These are phyloP conservation scores for Colletotrichum chlorophyti DNA, from an alignment of 2,329 filamentous ascomycete genomes.

Conservation along the genomic window DNA sequence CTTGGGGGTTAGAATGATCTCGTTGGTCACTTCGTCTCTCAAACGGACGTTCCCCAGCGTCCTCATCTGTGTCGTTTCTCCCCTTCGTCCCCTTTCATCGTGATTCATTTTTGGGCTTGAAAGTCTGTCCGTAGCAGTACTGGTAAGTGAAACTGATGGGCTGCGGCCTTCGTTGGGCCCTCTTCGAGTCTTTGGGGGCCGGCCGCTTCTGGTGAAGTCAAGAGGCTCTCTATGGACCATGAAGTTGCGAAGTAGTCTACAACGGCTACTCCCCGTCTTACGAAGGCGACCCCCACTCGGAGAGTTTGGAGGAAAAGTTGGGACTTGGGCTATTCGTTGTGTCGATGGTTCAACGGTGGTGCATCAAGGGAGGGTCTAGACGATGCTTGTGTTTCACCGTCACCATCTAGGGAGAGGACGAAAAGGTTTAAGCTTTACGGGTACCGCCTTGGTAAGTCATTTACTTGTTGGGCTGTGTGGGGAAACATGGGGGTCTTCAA, in stretches of 20 bases:
- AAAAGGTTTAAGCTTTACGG: conserved; percentile 15
- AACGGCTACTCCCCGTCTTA: conserved; percentile 7
- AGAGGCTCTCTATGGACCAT: conserved; percentile 1
- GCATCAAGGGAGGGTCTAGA: conserved; percentile 5
- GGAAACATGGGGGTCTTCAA: conserved; percentile 8
- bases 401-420: background rate
- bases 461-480: conserved; percentile 10
- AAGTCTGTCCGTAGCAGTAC: background rate
- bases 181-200: conserved; percentile 1
- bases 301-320: conserved; percentile 14
- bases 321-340: conserved; percentile 8
- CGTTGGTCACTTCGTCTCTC: conserved; percentile 48
- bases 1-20: conserved; percentile 55
- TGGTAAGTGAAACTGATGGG: background rate
- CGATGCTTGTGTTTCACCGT: background rate
- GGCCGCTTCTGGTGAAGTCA: background rate
- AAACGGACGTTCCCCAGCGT: conserved; percentile 51
- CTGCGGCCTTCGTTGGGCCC: background rate
- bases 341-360: conserved; percentile 18
- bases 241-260: conserved; percentile 1
- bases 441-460: conserved; percentile 9
- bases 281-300: background rate
- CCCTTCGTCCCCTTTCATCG: background rate
- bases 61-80: conserved; percentile 23
- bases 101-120: background rate